phyloP scores from a whole-genome alignment of 306 rosid genomes.

The Senna siamea region DNA sequence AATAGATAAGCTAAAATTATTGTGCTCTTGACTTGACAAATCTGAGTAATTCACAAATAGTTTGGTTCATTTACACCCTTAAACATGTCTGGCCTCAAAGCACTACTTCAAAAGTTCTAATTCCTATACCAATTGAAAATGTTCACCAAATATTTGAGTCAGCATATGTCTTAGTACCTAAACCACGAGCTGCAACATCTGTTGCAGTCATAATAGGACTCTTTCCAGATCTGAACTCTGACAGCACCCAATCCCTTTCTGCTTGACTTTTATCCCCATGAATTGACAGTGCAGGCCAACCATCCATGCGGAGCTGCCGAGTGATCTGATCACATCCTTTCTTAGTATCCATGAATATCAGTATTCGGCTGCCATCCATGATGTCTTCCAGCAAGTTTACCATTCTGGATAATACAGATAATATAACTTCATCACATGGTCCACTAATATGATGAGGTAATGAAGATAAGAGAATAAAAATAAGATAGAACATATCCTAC shows the following conservation, averaged over 20 bases:
- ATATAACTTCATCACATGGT: constrained; percentile 33
- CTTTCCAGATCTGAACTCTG: constrained; percentile 95
- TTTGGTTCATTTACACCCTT: too few relatives aligned
- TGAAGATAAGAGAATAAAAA: constrained; percentile 23
- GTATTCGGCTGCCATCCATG: constrained; percentile 98
- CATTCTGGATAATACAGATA: constrained; percentile 63
- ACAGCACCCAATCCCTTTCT: constrained; percentile 99
- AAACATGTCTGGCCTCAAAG: neutral
- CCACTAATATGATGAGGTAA: constrained; percentile 1
- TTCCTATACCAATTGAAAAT: constrained; percentile 31
- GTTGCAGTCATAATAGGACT: constrained; percentile 99
- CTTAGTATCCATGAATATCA: constrained; percentile 96
- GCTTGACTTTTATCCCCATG: constrained; percentile 99
- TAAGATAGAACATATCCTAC: constrained; percentile 52
- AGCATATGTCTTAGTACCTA: constrained; percentile 61
- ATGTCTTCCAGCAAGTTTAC: constrained; percentile 94
- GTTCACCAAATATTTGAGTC: constrained; percentile 26
- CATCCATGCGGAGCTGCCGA: constrained; percentile 97
- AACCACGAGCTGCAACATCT: constrained; percentile 98
- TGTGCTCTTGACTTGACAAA: too few relatives aligned
- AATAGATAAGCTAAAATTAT: too few relatives aligned
- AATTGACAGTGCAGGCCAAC: constrained; percentile 99
- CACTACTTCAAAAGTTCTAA: constrained; percentile 28
- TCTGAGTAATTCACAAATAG: too few relatives aligned
- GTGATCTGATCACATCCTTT: constrained; percentile 98